Base-by-base conservation (phyloP, 371 early-diverging fungal genomes). In the Coemansia sp. region DNA sequence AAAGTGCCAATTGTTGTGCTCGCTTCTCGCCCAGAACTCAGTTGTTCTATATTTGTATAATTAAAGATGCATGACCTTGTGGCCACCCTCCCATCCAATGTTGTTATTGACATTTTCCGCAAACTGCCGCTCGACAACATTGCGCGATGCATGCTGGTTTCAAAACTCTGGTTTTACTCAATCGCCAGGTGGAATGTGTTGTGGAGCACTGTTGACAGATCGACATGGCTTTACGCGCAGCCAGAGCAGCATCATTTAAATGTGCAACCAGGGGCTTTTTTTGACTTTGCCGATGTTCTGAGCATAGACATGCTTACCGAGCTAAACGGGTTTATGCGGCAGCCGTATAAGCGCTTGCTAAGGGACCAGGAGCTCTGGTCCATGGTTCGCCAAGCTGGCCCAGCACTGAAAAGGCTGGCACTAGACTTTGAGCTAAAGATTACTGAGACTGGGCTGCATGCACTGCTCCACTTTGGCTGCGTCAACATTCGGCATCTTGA, bases 81-180 rank as follows among this genome's bases (percentile, higher is more conserved):
- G 46, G 40, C 29, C 12, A 53, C 17, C 15, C 60, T 74, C 39
- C 74, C 74, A 5, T 41, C 53, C 1, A 70, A 74, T 36, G 36
- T 74, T 4, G 41, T 49, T 6, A 58, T 74, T 12, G 32, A 62
- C 29, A 70, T 74, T 12, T 70, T 74, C 17, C 67, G 74, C 55
- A 51, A 66, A 4, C 58, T 74, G 41, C 23, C 60, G 29, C 51
- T 74, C 24, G 61, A 53, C 19, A 63, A 70, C 26, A 58, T 70
- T 29, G 67, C 63, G 13, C 60, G 49, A 17, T 74, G 70, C 56
- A 70, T 66, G 74, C 53, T 53, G 13, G 74, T 74, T 5, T 70
- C 70, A 2, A 74, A 60, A 28, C 53, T 3, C 12, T 74, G 74
- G 74, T 66, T 54, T 41, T 60, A 60, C 29, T 62, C 63, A 12